Evolutionary conservation across 495 filamentous ascomycete species (phyloP), one percentile per base, ranked within the genome.

Genomic region (Platismatia glauca): DNA sequence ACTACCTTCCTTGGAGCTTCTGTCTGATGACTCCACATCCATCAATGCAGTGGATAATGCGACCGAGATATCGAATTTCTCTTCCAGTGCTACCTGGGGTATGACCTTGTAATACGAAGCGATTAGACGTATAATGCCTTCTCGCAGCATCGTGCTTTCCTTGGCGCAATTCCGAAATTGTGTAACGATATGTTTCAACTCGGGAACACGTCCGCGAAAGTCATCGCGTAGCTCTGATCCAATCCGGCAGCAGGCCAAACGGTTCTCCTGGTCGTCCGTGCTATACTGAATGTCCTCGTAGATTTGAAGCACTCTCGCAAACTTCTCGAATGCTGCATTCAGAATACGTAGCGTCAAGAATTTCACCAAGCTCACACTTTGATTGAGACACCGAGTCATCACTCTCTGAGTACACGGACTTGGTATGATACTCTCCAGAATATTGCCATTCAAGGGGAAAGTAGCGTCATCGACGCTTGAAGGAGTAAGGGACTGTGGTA

Each of bases 401-500:
- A 82, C 84, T 70, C 90, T 90, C 62, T 89, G 86, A 22, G 76
- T 88, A 29, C 97, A 76, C 2, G 91, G 89, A 41, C 84, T 81
- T n/a, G 94, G 94, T 5, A 99, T 77, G 56, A 97, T 85, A 69
- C 82, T 95, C 71, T 95, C 90, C 53, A 96, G 80, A 33, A 91
- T 80, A 0, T 27, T 55, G 34, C 91, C 77, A 18, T 84, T 84
- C 16, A 82, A 81, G 12, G 91, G 88, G 3, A 91, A 90, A 11
- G 75, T 66, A 29, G 38, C 5, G 15, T 55, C 41, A 18, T 39
- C 24, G 20, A 9, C 61, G 55, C 27, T 41, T 7, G 38, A 12
- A 7, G 13, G 55, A 18, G 31, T 37, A 22, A 62, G 24, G 7
- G 15, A 38, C 33, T 61, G 27, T 18, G 90, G 90, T 52, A 95